These are phyloP conservation scores for Candida endomychidarum DNA, from an alignment of 805 yeast species.

Conservation along the genomic window DNA sequence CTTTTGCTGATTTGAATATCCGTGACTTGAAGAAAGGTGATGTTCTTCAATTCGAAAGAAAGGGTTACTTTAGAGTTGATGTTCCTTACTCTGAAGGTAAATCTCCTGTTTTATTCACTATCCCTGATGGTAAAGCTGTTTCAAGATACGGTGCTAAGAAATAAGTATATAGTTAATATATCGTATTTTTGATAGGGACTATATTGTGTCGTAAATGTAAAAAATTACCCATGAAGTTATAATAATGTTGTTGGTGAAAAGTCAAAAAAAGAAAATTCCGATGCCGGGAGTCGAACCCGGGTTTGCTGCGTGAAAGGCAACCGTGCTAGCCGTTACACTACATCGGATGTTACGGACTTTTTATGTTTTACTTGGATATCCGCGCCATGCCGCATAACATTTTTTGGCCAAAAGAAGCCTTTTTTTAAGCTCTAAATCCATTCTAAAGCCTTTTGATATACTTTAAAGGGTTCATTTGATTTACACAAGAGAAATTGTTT, in stretches of 20 bases:
- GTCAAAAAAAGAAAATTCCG: conserved; percentile 44
- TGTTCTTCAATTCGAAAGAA: conserved; percentile 92
- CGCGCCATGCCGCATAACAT: no score
- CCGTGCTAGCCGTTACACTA: conserved; percentile 56
- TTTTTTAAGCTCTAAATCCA: no score
- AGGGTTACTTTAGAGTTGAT: conserved; percentile 91
- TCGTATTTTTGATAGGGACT: no score
- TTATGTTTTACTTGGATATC: no score
- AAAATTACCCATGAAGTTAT: no score
- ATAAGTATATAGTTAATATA: conserved; percentile 16
- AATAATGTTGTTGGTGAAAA: background rate
- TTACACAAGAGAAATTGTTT: no score
- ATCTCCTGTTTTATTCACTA: conserved; percentile 79
- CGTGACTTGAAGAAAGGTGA: conserved; percentile 79
- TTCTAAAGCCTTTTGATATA: no score
- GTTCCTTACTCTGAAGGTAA: conserved; percentile 52
- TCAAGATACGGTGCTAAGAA: conserved; percentile 36
- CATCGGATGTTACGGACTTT: conserved; percentile 32
- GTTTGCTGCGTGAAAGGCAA: conserved; percentile 55
- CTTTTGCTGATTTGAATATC: conserved; percentile 79
- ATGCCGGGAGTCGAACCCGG: conserved; percentile 88
- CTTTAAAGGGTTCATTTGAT: no score
- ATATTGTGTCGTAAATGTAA: no score
- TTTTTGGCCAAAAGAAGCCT: no score
- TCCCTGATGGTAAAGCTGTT: conserved; percentile 86